phyloP scores from a whole-genome alignment of 2,329 filamentous ascomycete species.

The Cladosporium sp. region DNA sequence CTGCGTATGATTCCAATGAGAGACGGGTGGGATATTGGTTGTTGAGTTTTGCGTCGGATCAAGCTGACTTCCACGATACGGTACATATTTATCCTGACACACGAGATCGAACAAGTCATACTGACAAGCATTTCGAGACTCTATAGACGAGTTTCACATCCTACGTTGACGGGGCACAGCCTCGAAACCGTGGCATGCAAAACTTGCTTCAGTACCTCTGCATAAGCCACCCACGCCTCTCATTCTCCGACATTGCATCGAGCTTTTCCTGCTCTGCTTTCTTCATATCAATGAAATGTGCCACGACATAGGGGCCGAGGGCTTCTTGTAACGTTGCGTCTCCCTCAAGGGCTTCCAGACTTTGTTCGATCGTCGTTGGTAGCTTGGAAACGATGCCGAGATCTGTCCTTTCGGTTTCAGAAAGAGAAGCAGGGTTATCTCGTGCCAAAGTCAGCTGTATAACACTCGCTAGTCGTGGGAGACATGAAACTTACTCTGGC shows the following conservation, averaged over 20 bases:
- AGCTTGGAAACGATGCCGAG: conserved; percentile 54
- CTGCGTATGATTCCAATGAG: too few species aligned
- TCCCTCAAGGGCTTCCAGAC: conserved; percentile 48
- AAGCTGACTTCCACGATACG: too few species aligned
- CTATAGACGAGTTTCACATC: too few species aligned
- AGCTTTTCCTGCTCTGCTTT: conserved; percentile 53
- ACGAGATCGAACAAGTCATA: too few species aligned
- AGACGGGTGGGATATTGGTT: too few species aligned
- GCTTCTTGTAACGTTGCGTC: conserved; percentile 46
- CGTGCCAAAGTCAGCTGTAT: not conserved
- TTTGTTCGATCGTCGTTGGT: conserved; percentile 52
- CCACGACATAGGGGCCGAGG: conserved; percentile 50
- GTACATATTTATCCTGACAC: too few species aligned
- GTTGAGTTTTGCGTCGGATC: too few species aligned
- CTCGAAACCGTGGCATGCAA: too few species aligned
- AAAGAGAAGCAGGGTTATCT: conserved; percentile 52
- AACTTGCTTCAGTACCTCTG: conserved; percentile 54
- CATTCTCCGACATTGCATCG: conserved; percentile 43
- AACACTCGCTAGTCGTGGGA: too few species aligned
- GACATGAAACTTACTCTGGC: conserved; percentile 28
- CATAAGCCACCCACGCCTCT: conserved; percentile 57
- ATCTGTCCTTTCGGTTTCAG: conserved; percentile 42
- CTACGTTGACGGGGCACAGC: too few species aligned
- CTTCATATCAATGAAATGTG: conserved; percentile 58
- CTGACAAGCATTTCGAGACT: too few species aligned